Evolutionary conservation across 2,329 filamentous ascomycete species (phyloP), one percentile per base, ranked within the genome.

Genomic region (Myriosclerotinia scirpicola): DNA sequence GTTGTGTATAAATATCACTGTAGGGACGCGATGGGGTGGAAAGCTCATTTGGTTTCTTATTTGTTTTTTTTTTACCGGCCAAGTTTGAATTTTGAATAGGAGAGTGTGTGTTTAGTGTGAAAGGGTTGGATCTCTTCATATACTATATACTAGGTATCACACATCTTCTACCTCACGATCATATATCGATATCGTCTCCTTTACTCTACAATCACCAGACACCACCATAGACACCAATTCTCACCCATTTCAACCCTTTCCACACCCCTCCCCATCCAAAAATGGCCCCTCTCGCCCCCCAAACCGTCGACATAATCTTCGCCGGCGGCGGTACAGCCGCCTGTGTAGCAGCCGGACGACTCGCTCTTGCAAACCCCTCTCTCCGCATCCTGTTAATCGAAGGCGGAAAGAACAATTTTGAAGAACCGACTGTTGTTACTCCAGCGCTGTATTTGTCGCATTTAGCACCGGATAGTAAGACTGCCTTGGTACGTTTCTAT

Each of bases 351-450:
- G 83, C 83, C 20, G 80, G 77, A 4, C 77, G 84, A 56, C 78
- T 86, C 2, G 81, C 83, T 7, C 80, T 81, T 65, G 81, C 82
- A 0, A 80, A 84, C 65, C 82, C 81, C 0, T 76, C 76, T 30
- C 75, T 85, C 1, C 80, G 79, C 20, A 80, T 86, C 53, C 75
- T 86, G 15, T 76, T 87, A 8, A 80, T 86, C 60, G 85, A 87
- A 71, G 77, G 79, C 38, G 85, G 85, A 0, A 78, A 77, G 26
- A 83, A 86, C 73, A 86, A 83, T 70, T 81, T 81, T 69, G 77
- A 83, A 70, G 77, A 81, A 61, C 81, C 81, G 0, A 79, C 77
- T 20, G 77, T 87, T n/a, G 76, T 81, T 9, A 79, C n/a, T 54
- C 85, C 85, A 1, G 84, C 79, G 0, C 74, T 84, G 12, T 87